A percentile compares a stretch with the other conserved stretches of the same genome.
phyloP scores from a whole-genome alignment of 2,329 filamentous ascomycete species.

The Apiospora kogelbergensis region DNA sequence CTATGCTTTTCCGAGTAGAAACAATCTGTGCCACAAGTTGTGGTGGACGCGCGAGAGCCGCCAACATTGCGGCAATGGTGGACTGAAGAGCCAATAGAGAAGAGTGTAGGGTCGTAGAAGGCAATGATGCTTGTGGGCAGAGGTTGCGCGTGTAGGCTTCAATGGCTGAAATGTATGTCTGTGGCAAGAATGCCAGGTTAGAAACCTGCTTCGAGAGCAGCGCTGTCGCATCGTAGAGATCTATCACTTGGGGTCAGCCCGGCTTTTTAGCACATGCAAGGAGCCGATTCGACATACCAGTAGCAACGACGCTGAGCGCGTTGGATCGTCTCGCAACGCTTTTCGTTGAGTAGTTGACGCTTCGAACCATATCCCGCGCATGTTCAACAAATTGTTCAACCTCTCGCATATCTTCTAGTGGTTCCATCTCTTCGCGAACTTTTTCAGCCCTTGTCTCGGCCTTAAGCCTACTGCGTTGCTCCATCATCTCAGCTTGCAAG shows the following conservation, averaged over 20 bases:
- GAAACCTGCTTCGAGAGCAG: conserved; percentile 53
- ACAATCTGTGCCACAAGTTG: conserved; percentile 75
- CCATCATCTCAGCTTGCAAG: conserved; percentile 85
- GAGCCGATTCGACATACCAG: conserved; percentile 44
- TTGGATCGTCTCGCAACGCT: conserved; percentile 80
- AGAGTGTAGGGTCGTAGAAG: conserved; percentile 71
- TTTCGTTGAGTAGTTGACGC: conserved; percentile 80
- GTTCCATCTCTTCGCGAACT: conserved; percentile 84
- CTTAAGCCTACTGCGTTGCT: conserved; percentile 83
- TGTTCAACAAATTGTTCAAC: conserved; percentile 92
- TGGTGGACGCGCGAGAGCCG: conserved; percentile 75
- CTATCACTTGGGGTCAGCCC: conserved; percentile 34
- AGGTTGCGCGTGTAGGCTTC: conserved; percentile 69
- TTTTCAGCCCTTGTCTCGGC: conserved; percentile 80
- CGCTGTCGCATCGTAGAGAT: conserved; percentile 66
- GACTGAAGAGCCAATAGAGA: conserved; percentile 78
- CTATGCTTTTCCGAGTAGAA: conserved; percentile 71
- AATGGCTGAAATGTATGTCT: conserved; percentile 67
- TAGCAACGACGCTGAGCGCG: conserved; percentile 63
- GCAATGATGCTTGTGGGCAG: conserved; percentile 68
- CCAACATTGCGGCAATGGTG: conserved; percentile 79
- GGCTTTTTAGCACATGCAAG: not conserved
- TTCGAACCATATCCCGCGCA: conserved; percentile 84
- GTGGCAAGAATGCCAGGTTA: conserved; percentile 66
- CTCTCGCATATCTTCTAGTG: conserved; percentile 79